Base-by-base conservation (phyloP, 2,329 filamentous ascomycete genomes). In the Penicillium sp. region DNA sequence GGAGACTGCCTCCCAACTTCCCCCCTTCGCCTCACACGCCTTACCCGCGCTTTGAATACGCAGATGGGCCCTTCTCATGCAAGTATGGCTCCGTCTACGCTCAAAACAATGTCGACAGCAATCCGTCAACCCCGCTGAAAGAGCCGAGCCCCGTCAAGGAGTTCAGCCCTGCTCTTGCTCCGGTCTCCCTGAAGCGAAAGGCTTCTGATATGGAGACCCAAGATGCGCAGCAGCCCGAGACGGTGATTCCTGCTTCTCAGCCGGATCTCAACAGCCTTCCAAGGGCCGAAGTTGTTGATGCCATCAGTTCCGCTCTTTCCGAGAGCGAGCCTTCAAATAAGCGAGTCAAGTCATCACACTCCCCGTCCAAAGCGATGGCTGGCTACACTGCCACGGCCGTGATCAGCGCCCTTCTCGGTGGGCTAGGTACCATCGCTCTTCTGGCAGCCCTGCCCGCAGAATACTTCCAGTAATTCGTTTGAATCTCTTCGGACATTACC, bases 381-480 rank as follows among this genome's bases (percentile, higher is more conserved):
- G 70, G 66, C 48, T 71, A 76, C 59, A 71, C 70, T 27, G 66
- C 69, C 18, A 71, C 69, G 25, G 73, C 74, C 24, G 50, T 72
- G 2, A 54, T 71, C 5, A 73, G 74, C 22, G 72, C 72, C 31
- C 51, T 75, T 14, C 64, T 74, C 39, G 75, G 75, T 44, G 69
- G 73, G 5, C 61, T 76, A 30, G 69, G 73, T 20, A 72, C 72
- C 14, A 65, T 77, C 36, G 65, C 69, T 38, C 60, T 69, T 16
- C 63, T 77, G 40, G 72, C 73, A 11, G 65, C 73, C 22, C 64
- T 77, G 13, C 75, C 75, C 8, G 62, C 69, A 5, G 72, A 75
- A 46, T 76, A 69, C 57, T 76, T 76, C 57, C 58, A 64, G 35
- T 74, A 61, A 58, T 14, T 44, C 41, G 11, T 5, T 20, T 38